Conservation (phyloP, 805 yeast species). For the Starmerella potacharoeniae region DNA sequence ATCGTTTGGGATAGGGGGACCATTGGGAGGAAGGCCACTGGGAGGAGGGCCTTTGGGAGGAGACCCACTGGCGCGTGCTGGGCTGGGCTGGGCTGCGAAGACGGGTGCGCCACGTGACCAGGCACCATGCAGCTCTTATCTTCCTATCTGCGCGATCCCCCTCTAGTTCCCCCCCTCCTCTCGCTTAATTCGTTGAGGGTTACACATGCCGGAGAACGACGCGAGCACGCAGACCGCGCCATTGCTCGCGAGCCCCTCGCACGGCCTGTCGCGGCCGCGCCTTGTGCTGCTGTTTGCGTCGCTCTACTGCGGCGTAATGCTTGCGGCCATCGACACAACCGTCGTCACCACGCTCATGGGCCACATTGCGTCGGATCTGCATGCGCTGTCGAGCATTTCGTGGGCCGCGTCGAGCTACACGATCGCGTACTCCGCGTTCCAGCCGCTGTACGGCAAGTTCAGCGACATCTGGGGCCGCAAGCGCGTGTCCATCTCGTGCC, state of each 20-base stretch:
- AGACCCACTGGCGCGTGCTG: no score
- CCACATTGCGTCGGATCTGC: constrained; percentile 48
- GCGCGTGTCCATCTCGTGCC: constrained; percentile 34
- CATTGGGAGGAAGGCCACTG: no score
- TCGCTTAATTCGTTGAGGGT: no score
- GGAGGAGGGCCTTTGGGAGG: no score
- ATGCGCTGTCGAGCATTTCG: constrained; percentile 39
- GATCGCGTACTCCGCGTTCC: constrained; percentile 60
- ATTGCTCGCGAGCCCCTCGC: constrained; percentile 4
- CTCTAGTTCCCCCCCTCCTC: no score
- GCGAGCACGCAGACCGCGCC: constrained; percentile 4
- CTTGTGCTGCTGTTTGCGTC: constrained; percentile 20
- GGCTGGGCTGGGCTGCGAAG: no score
- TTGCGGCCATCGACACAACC: constrained; percentile 49
- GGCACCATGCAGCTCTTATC: no score
- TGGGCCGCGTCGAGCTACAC: constrained; percentile 70
- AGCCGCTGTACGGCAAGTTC: constrained; percentile 60
- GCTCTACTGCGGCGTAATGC: constrained; percentile 30
- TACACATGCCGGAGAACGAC: no score
- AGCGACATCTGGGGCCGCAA: constrained; percentile 45
- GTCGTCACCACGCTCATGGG: constrained; percentile 49
- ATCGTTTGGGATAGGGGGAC: not conserved
- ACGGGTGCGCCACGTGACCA: no score
- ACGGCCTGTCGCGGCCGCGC: constrained; percentile 10
- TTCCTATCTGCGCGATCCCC: no score